Evolutionary conservation across 805 yeast species (phyloP), one percentile per base, ranked within the genome.

Genomic region (Candida morakotiae): DNA sequence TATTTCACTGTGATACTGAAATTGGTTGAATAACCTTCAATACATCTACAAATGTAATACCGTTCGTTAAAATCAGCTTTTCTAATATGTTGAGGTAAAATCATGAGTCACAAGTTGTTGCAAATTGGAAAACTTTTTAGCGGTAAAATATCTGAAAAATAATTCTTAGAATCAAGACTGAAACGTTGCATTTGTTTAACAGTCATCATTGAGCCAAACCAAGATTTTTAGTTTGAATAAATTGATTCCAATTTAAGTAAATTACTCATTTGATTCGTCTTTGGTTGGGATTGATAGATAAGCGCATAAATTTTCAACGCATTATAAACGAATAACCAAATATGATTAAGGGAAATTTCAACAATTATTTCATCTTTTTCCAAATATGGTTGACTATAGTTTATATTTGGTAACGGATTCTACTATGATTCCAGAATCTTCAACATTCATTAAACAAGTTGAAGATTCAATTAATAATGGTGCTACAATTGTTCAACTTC

Each of bases 381-480:
- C n/a, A n/a, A 26, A 13, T 6, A 22, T 29, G 18, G 53, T 51
- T 3, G 83, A 82, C 48, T 80, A 82, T 44, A 64, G 83, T 0
- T 55, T 85, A 3, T 87, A 87, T 49, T 61, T 87, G 43, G 96
- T 87, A 19, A 87, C 96, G 2, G 88, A 86, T 56, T 75, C 87
- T 18, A 71, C 78, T 13, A 74, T 85, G 79, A 62, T 86, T 17
- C 95, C 95, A 1, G 67, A 64, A 35, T 39, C 52, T 10, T 58
- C 62, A 10, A 55, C 62, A 1, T 71, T 87, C 34, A 53, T 71
- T 18, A 70, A 71, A 1, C 95, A 82, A 49, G 87, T 87, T 4
- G 66, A 71, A 45, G 67, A 60, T 17, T 77, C 94, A 0, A 63
- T 87, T 23, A 60, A 69, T 4, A 79, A 77, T 37, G 96, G 96